Conservation (phyloP, 345 rosid species). For the Eucalyptus guilfoylei region DNA sequence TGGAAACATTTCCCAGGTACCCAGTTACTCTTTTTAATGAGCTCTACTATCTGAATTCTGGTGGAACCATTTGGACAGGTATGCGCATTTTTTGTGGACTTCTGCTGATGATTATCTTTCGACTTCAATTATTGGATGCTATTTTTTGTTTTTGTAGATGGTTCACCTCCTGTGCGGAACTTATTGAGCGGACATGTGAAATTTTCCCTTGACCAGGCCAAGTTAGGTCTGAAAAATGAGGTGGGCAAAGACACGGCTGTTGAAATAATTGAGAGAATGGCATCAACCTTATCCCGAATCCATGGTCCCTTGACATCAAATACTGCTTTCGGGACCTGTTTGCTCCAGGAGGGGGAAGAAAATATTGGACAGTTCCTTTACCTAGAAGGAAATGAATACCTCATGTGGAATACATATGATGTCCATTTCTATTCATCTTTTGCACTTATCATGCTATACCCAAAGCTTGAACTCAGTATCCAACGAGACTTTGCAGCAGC, state of each 20-base stretch:
- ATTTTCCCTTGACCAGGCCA: constrained; percentile 67
- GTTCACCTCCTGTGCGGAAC: constrained; percentile 61
- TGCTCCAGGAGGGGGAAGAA: constrained; percentile 87
- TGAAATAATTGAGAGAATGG: constrained; percentile 68
- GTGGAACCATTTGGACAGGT: constrained; percentile 93
- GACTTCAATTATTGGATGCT: background rate
- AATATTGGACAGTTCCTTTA: constrained; percentile 93
- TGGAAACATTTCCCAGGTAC: constrained; percentile 42
- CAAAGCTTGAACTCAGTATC: constrained; percentile 81
- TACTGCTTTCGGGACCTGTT: constrained; percentile 77
- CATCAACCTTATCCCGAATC: constrained; percentile 46
- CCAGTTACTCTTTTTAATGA: constrained; percentile 82
- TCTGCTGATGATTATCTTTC: background rate
- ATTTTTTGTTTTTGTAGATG: constrained; percentile 34
- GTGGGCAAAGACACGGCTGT: constrained; percentile 32
- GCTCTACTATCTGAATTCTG: constrained; percentile 88
- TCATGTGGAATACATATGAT: constrained; percentile 95
- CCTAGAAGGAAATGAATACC: constrained; percentile 83
- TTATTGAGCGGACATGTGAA: constrained; percentile 46
- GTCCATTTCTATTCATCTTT: constrained; percentile 94
- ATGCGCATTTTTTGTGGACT: background rate
- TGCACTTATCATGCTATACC: constrained; percentile 77
- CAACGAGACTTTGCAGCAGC: constrained; percentile 94
- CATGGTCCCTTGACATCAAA: constrained; percentile 49
- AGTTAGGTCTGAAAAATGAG: constrained; percentile 14